Percentiles rank a stretch among this genome's conserved stretches.
Evolutionary conservation across 2,329 filamentous ascomycete species (phyloP).

Genomic region (Fusarium tjaetaba): DNA sequence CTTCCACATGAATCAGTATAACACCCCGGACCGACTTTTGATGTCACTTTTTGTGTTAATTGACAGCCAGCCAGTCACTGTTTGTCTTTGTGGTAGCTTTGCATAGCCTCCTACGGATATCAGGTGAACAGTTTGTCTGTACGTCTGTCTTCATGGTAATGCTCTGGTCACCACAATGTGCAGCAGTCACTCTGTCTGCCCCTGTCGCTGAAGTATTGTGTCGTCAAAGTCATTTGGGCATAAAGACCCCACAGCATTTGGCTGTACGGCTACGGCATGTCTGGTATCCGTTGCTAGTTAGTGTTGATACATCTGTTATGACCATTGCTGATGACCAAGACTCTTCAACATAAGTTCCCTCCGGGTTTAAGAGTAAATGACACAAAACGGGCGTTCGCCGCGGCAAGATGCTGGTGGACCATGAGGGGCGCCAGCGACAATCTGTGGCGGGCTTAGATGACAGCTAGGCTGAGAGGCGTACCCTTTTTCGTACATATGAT

Average conservation of each 20-base stretch:
- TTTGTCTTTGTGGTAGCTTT: not conserved
- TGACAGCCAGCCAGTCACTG: not conserved
- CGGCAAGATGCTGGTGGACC: conserved; percentile 33
- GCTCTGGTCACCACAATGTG: not conserved
- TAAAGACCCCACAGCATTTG: not conserved
- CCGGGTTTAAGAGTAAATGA: conserved; percentile 15
- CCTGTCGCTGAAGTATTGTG: not conserved
- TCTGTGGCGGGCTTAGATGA: conserved; percentile 33
- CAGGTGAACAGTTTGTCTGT: not conserved
- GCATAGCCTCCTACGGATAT: not conserved
- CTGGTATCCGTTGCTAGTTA: not conserved
- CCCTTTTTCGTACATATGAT: conserved; percentile 19
- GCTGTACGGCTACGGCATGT: not conserved
- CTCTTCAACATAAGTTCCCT: conserved; percentile 21
- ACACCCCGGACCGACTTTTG: not conserved
- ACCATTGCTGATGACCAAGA: not conserved
- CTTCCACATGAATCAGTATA: not conserved
- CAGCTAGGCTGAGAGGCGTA: conserved; percentile 27
- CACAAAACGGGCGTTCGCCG: conserved; percentile 40
- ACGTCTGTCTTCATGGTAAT: not conserved
- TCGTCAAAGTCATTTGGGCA: not conserved
- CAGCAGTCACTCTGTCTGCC: not conserved
- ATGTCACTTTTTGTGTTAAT: not conserved
- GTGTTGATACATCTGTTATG: not conserved
- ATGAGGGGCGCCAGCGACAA: conserved; percentile 19